Conservation (phyloP, 2,329 filamentous ascomycete species). For the Cladosporium sp. region DNA sequence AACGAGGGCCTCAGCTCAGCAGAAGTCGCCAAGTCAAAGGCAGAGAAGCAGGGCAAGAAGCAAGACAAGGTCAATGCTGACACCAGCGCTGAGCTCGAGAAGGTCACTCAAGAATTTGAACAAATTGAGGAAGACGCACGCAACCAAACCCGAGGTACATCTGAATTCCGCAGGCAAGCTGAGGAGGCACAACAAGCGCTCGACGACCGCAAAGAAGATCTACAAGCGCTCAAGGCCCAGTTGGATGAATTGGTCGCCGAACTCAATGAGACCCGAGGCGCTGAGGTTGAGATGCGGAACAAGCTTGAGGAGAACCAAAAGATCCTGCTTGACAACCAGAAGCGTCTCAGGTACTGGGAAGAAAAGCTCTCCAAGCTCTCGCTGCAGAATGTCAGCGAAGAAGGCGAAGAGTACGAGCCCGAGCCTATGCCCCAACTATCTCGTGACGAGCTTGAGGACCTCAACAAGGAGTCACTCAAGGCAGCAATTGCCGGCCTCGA, state of each 20-base stretch:
- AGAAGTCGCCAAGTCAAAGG: conserved; percentile 86
- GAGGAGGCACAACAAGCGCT: conserved; percentile 80
- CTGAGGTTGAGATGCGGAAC: conserved; percentile 97
- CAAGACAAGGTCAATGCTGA: conserved; percentile 80
- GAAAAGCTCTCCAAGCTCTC: conserved; percentile 84
- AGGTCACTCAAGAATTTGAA: conserved; percentile 71
- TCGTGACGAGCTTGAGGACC: conserved; percentile 65
- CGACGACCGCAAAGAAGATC: conserved; percentile 75
- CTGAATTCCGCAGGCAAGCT: conserved; percentile 70
- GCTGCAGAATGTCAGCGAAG: conserved; percentile 71
- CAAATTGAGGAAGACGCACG: conserved; percentile 76
- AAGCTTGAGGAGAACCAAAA: conserved; percentile 97
- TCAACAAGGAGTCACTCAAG: conserved; percentile 65
- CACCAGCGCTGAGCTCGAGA: conserved; percentile 75
- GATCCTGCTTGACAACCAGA: conserved; percentile 80
- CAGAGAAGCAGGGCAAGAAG: conserved; percentile 87
- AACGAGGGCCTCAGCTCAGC: conserved; percentile 82
- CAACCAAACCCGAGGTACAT: conserved; percentile 73
- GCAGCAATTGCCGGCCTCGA: conserved; percentile 67
- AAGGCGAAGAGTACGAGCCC: conserved; percentile 57
- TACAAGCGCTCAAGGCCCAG: conserved; percentile 77
- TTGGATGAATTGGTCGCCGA: conserved; percentile 83
- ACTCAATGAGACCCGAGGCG: conserved; percentile 82
- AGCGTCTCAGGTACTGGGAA: conserved; percentile 80
- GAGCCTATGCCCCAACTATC: conserved; percentile 77